phyloP scores from a whole-genome alignment of 805 yeast genomes.

The Tanozyma kutaoensis region DNA sequence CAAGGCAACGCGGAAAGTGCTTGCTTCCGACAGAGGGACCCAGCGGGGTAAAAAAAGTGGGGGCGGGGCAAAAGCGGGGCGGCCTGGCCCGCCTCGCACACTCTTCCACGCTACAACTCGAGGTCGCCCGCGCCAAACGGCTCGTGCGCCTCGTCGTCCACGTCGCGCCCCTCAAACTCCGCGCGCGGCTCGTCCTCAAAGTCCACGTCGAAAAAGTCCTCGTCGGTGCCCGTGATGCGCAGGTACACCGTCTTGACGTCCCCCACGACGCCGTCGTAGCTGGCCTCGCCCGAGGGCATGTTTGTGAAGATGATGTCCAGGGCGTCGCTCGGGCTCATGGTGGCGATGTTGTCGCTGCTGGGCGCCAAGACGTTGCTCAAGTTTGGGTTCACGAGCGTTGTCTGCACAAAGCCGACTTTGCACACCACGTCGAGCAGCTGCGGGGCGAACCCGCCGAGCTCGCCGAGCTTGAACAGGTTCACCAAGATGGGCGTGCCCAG shows the following conservation, averaged over 20 bases:
- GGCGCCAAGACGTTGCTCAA: slow-evolving; percentile 23
- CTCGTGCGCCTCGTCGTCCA: slow-evolving; percentile 18
- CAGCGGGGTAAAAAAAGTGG: too few relatives aligned
- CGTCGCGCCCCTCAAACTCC: slow-evolving; percentile 9
- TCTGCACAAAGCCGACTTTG: slow-evolving; percentile 25
- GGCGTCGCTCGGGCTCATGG: slow-evolving; percentile 6
- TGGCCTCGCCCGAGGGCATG: slow-evolving; percentile 75
- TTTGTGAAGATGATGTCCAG: slow-evolving; percentile 25
- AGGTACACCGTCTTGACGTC: slow-evolving; percentile 68
- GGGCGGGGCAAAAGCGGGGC: too few relatives aligned
- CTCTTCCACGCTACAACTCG: slow-evolving; percentile 23
- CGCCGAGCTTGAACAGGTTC: slow-evolving; percentile 76
- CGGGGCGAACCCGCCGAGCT: slow-evolving; percentile 76
- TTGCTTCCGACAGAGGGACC: too few relatives aligned
- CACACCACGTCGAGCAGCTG: slow-evolving; percentile 40
- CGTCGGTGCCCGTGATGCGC: slow-evolving; percentile 80
- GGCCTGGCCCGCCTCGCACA: too few relatives aligned
- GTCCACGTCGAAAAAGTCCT: slow-evolving; percentile 92
- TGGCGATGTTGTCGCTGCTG: slow-evolving; percentile 12
- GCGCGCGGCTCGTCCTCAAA: slow-evolving; percentile 87
- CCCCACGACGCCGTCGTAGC: slow-evolving; percentile 83
- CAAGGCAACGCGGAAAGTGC: too few relatives aligned
- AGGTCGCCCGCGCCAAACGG: slow-evolving; percentile 32
- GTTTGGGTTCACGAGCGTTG: slow-evolving; percentile 22
- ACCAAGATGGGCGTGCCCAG: slow-evolving; percentile 50